Evolutionary conservation across 2,329 filamentous ascomycete genomes (phyloP).

Genomic region (Scedosporium apiospermum): DNA sequence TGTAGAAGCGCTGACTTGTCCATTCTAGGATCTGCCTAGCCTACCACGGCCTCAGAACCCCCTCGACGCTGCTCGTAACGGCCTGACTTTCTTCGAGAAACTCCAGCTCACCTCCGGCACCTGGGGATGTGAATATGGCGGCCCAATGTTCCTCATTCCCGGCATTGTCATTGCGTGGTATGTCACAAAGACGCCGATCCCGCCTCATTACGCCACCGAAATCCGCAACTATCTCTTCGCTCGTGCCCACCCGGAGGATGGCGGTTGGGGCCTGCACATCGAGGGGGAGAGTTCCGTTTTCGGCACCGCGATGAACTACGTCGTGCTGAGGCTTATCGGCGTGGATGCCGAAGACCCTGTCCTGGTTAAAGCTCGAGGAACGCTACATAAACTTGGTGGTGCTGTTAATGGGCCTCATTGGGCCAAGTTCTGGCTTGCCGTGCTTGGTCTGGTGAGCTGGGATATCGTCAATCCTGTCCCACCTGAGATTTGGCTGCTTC

Average conservation of each 20-base stretch:
- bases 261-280: slow-evolving; percentile 96
- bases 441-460: slow-evolving; percentile 78
- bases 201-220: slow-evolving; percentile 69
- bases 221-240: slow-evolving; percentile 90
- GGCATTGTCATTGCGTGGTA: slow-evolving; percentile 81
- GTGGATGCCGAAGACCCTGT: slow-evolving; percentile 73
- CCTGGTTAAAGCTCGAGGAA: slow-evolving; percentile 76
- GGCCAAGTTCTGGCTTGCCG: slow-evolving; percentile 91
- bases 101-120: slow-evolving; percentile 83
- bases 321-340: slow-evolving; percentile 68
- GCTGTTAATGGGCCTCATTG: slow-evolving; percentile 81
- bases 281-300: slow-evolving; percentile 90
- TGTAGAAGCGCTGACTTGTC: not conserved
- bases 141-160: slow-evolving; percentile 90
- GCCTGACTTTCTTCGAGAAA: slow-evolving; percentile 77
- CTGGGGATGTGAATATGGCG: slow-evolving; percentile 97
- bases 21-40: slow-evolving; percentile 57
- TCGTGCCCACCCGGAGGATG: slow-evolving; percentile 74
- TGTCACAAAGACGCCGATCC: slow-evolving; percentile 78
- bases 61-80: slow-evolving; percentile 71
- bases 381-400: slow-evolving; percentile 77
- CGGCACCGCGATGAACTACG: slow-evolving; percentile 84
- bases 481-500: slow-evolving; percentile 85
- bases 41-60: slow-evolving; percentile 63
- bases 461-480: slow-evolving; percentile 91